Evolutionary conservation across 495 filamentous ascomycete genomes (phyloP).

Genomic region (Penicillium malachiteum): DNA sequence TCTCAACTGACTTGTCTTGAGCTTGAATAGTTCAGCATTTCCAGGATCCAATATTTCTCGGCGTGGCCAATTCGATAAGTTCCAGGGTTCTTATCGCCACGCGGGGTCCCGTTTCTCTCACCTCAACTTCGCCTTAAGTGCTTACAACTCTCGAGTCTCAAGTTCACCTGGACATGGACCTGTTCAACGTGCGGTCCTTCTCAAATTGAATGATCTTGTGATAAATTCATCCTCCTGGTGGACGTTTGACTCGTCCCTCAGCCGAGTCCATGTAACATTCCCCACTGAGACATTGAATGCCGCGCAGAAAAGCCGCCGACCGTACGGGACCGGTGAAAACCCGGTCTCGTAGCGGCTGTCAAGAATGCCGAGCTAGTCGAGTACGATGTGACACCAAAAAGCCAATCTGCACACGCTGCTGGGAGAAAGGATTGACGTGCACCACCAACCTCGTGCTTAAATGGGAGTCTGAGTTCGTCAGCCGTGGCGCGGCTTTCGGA

Average conservation of each 20-base stretch:
- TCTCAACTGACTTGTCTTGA: no score
- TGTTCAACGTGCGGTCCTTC: no score
- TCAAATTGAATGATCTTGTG: no score
- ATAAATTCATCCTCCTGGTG: neutral
- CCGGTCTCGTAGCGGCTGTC: slow-evolving; percentile 45
- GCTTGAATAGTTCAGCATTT: no score
- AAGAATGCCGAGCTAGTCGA: slow-evolving; percentile 44
- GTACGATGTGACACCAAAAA: slow-evolving; percentile 46
- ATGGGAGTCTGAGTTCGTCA: slow-evolving; percentile 47
- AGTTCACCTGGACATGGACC: no score
- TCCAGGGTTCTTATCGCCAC: slow-evolving; percentile 1
- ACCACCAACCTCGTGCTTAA: slow-evolving; percentile 42
- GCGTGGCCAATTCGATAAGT: slow-evolving; percentile 1
- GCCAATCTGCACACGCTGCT: slow-evolving; percentile 42
- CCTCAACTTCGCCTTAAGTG: neutral
- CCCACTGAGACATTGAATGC: slow-evolving; percentile 28
- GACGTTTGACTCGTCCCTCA: neutral
- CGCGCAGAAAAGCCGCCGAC: slow-evolving; percentile 46
- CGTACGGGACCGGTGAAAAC: slow-evolving; percentile 44
- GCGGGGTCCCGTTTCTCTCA: neutral
- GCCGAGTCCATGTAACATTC: slow-evolving; percentile 1
- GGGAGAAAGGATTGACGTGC: slow-evolving; percentile 37
- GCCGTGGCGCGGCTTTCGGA: slow-evolving; percentile 46
- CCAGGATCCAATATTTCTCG: neutral
- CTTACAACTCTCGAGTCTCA: neutral